These are phyloP conservation scores for Penicillium rolfsii DNA, from an alignment of 2,329 filamentous ascomycete species.

Conservation along the genomic window DNA sequence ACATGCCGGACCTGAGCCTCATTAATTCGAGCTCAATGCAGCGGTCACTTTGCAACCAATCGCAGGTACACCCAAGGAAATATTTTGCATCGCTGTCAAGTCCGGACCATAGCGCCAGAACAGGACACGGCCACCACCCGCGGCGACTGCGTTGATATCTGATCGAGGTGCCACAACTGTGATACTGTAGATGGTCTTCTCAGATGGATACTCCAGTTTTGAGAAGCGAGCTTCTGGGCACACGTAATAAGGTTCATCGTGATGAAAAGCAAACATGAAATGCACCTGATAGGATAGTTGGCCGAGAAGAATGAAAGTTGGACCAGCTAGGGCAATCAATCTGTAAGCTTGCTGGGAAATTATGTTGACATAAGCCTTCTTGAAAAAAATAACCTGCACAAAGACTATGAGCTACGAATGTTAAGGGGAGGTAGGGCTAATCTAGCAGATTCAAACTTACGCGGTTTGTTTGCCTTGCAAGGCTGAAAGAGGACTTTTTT, in stretches of 20 bases:
- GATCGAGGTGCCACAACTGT: constrained; percentile 90
- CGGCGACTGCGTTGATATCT: constrained; percentile 91
- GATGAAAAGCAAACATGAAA: neutral
- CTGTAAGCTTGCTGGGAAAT: no score
- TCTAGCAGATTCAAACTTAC: no score
- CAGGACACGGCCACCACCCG: constrained; percentile 69
- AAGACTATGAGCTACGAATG: no score
- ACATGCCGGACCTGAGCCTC: constrained; percentile 34
- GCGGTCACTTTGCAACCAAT: constrained; percentile 36
- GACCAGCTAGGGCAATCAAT: no score
- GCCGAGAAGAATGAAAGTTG: neutral
- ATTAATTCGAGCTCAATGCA: constrained; percentile 41
- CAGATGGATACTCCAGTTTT: constrained; percentile 87
- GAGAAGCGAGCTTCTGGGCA: constrained; percentile 31
- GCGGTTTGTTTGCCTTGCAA: no score
- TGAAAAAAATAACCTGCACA: no score
- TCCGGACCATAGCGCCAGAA: constrained; percentile 76
- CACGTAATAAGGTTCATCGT: constrained; percentile 23
- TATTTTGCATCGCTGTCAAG: constrained; percentile 19
- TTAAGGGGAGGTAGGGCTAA: no score
- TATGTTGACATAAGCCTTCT: no score
- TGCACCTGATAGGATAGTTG: neutral
- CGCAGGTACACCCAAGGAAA: constrained; percentile 33
- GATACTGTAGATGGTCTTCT: constrained; percentile 86
- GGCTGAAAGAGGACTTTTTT: no score